A percentile compares a stretch with the other conserved stretches of the same genome.
phyloP scores from a whole-genome alignment of 1,284 basidiomycete genomes.

The Ceratobasidium sp. region DNA sequence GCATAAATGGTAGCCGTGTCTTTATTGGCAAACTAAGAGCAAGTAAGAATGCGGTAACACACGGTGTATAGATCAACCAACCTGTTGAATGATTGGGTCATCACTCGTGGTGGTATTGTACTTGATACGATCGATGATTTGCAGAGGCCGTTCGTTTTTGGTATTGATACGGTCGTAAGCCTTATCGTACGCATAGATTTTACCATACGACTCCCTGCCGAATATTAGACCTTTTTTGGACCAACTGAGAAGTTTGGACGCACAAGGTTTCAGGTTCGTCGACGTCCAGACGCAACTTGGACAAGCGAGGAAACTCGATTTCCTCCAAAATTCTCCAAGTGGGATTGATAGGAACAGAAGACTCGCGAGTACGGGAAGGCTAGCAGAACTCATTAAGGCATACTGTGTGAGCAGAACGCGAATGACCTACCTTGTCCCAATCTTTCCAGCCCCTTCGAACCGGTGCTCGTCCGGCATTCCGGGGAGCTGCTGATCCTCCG shows the following conservation, averaged over 20 bases:
- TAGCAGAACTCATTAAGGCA: slow-evolving; percentile 48
- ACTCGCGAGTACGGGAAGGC: slow-evolving; percentile 90
- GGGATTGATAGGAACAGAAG: slow-evolving; percentile 90
- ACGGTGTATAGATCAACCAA: slow-evolving; percentile 48
- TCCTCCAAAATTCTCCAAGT: slow-evolving; percentile 96
- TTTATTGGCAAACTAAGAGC: slow-evolving; percentile 72
- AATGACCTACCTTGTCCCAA: slow-evolving; percentile 82
- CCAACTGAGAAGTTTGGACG: slow-evolving; percentile 47
- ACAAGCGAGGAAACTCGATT: slow-evolving; percentile 93
- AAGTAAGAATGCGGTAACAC: not conserved
- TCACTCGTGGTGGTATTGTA: slow-evolving; percentile 98
- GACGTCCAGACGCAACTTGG: slow-evolving; percentile 91
- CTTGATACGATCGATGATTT: slow-evolving; percentile 92
- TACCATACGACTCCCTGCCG: slow-evolving; percentile 82
- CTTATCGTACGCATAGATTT: slow-evolving; percentile 93
- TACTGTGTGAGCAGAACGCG: not conserved
- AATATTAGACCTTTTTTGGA: slow-evolving; percentile 33
- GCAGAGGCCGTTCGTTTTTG: slow-evolving; percentile 88
- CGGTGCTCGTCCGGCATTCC: slow-evolving; percentile 58
- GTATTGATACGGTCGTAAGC: slow-evolving; percentile 95
- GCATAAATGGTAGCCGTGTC: slow-evolving; percentile 87
- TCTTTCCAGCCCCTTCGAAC: slow-evolving; percentile 86
- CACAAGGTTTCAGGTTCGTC: slow-evolving; percentile 88
- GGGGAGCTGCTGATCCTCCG: slow-evolving; percentile 42
- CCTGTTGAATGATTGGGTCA: slow-evolving; percentile 93